Conservation (phyloP, 2,329 filamentous ascomycete species). For the Pleomassaria siparia region DNA sequence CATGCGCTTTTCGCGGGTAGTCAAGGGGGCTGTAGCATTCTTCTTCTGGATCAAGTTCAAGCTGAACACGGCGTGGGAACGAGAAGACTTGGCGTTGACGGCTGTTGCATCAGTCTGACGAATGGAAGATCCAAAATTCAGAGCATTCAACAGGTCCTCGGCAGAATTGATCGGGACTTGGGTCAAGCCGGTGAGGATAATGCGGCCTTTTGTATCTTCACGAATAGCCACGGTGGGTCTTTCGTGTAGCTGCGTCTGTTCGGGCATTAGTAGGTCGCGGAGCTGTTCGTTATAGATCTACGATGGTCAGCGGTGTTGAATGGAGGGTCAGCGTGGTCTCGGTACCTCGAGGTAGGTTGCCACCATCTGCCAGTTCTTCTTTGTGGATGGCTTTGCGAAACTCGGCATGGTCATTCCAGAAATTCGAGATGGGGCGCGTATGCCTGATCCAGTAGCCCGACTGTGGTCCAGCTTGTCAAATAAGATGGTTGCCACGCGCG, state of each 20-base stretch:
- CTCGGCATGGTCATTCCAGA: conserved; percentile 59
- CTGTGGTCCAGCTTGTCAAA: conserved; percentile 79
- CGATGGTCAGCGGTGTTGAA: conserved; percentile 16
- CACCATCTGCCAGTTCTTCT: conserved; percentile 87
- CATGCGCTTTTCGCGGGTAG: conserved; percentile 75
- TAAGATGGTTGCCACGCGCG: conserved; percentile 79
- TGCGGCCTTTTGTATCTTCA: conserved; percentile 92
- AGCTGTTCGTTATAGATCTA: conserved; percentile 97
- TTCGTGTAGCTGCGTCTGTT: conserved; percentile 68
- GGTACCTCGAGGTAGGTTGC: conserved; percentile 80
- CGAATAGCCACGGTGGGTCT: conserved; percentile 83
- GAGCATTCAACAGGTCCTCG: conserved; percentile 83
- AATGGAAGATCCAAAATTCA: conserved; percentile 91
- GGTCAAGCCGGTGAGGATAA: conserved; percentile 85
- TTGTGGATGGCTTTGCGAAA: conserved; percentile 49
- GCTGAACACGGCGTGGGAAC: conserved; percentile 96
- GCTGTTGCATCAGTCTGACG: conserved; percentile 96
- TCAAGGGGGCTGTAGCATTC: conserved; percentile 51
- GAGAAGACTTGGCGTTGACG: conserved; percentile 95
- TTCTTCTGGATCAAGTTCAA: conserved; percentile 90
- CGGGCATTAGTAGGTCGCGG: conserved; percentile 82
- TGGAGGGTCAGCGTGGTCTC: not conserved
- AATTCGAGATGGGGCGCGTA: conserved; percentile 79
- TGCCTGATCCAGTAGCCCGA: conserved; percentile 71
- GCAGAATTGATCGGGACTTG: conserved; percentile 88